Evolutionary conservation across 2,329 filamentous ascomycete genomes (phyloP), one percentile per base, ranked within the genome.

Genomic region (Neophaeococcomyces mojaviensis): DNA sequence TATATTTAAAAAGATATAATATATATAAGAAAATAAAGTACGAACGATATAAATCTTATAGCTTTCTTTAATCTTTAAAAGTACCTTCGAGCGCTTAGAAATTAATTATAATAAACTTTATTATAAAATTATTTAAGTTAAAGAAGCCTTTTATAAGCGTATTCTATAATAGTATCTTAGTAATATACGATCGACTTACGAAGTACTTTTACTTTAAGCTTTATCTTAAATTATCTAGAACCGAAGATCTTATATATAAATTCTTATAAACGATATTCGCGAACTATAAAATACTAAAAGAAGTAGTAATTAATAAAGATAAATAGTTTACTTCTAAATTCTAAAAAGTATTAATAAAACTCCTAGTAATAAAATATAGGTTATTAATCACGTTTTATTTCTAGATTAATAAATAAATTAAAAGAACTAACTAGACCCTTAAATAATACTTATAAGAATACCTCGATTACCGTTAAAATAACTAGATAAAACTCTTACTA

Each of bases 41-140:
- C 19, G 19, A 18, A 38, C 13, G 24, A 39, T 39, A 53, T 49
- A 50, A 49, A 37, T 41, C 31, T 26, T 53, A 46, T 39, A 2
- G 43, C 15, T 8, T 44, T 38, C 34, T 49, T 43, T 32, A 39
- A 13, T n/a, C n/a, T 31, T 24, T 2, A 15, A 26, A 51, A 47
- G 22, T 31, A 18, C n/a, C 6, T 31, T 51, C 38, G 54, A 52
- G 44, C 47, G 51, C 52, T 54, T 48, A 34, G 24, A 3, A 36
- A 2, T 33, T 20, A 18, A 39, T 48, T 33, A 39, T 20, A n/a
- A 19, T 32, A 10, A 19, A 48, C 33, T 48, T 48, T 44, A 48
- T 48, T 26, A 34, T 33, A n/a, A 44, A 34, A 18, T 26, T 48
- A 39, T 22, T 19, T 4, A 44, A 39, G 35, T 48, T 22, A 12